Conservation (phyloP, 495 filamentous ascomycete genomes). For the Neurospora hispaniola region DNA sequence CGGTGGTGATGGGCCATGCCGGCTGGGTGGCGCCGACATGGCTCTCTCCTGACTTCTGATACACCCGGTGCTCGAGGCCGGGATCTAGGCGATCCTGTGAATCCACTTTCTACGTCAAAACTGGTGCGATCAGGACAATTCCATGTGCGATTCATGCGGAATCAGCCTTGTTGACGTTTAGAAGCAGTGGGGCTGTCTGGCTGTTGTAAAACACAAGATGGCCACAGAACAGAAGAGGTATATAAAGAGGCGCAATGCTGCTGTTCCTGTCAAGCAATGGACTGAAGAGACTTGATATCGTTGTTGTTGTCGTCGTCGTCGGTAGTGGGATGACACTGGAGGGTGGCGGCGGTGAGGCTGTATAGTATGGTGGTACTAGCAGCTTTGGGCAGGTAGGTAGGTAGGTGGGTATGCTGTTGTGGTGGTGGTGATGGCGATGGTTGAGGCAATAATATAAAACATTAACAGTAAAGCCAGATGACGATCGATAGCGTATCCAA, state of each 20-base stretch:
- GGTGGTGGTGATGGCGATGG: not conserved
- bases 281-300: not conserved
- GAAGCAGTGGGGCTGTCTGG: not conserved
- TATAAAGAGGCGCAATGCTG: not conserved
- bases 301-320: not conserved
- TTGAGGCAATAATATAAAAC: not conserved
- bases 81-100: constrained; percentile 16
- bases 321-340: not conserved
- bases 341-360: not conserved
- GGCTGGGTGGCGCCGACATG: constrained; percentile 26
- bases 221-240: not conserved
- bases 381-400: not conserved
- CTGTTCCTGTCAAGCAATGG: not conserved
- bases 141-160: constrained; percentile 25
- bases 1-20: constrained; percentile 30
- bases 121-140: constrained; percentile 19
- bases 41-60: constrained; percentile 14
- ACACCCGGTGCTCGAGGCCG: constrained; percentile 19
- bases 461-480: not conserved
- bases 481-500: not conserved
- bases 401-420: not conserved
- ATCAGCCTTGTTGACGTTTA: constrained; percentile 1
- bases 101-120: constrained; percentile 15
- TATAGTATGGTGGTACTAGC: not conserved
- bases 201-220: not conserved